These are phyloP conservation scores for Apophysomyces ossiformis DNA, from an alignment of 371 early-diverging fungal species.

Conservation along the genomic window DNA sequence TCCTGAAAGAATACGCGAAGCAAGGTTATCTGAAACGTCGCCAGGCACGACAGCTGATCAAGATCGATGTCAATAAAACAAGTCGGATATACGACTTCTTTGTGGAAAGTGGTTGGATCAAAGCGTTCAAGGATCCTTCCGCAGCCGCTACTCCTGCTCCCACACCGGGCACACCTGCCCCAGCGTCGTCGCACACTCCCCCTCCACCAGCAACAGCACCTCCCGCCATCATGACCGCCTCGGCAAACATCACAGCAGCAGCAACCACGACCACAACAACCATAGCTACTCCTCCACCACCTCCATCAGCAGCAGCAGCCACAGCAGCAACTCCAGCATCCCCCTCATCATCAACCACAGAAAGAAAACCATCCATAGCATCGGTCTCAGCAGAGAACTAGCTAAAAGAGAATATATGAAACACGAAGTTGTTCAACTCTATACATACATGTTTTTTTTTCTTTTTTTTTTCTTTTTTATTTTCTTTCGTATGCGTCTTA, in stretches of 20 bases:
- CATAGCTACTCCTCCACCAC: background rate
- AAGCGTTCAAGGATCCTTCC: slow-evolving; percentile 47
- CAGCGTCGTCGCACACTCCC: background rate
- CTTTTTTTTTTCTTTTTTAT: background rate
- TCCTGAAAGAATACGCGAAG: slow-evolving; percentile 82
- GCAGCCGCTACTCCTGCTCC: slow-evolving; percentile 9
- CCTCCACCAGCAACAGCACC: background rate
- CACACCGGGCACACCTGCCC: slow-evolving; percentile 2
- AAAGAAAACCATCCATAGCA: background rate
- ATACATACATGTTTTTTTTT: background rate
- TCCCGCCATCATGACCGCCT: background rate
- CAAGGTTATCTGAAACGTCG: slow-evolving; percentile 74
- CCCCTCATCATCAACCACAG: background rate
- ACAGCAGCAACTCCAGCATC: background rate
- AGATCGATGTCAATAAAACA: slow-evolving; percentile 90
- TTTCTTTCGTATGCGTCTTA: background rate
- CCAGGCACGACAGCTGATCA: slow-evolving; percentile 79
- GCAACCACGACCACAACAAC: background rate
- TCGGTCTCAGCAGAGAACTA: background rate
- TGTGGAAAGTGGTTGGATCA: slow-evolving; percentile 89
- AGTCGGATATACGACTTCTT: slow-evolving; percentile 89
- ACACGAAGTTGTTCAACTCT: too few species aligned
- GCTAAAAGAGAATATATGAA: background rate
- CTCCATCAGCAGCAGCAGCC: background rate
- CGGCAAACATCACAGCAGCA: background rate